Conservation (phyloP, 805 yeast species). For the Candida morakotiae region DNA sequence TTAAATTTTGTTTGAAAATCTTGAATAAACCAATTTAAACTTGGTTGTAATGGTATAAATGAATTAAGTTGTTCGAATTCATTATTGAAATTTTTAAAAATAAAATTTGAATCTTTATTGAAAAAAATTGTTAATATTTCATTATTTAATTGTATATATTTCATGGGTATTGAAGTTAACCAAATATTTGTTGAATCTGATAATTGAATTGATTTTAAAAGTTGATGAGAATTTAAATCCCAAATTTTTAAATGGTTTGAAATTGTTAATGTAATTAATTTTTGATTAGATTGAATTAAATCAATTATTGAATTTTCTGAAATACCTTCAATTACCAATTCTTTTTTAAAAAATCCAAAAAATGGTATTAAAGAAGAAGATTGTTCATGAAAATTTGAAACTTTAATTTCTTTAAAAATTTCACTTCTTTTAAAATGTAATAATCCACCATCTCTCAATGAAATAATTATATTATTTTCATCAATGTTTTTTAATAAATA, state of each 20-base stretch:
- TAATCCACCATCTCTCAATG: slow-evolving; percentile 76
- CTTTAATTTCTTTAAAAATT: slow-evolving; percentile 35
- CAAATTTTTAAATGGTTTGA: slow-evolving; percentile 56
- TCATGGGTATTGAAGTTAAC: slow-evolving; percentile 27
- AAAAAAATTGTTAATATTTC: slow-evolving; percentile 10
- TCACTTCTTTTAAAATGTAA: slow-evolving; percentile 44
- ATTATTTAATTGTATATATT: slow-evolving; percentile 21
- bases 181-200: slow-evolving; percentile 12
- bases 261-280: slow-evolving; percentile 50
- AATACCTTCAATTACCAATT: slow-evolving; percentile 28
- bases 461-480: slow-evolving; percentile 44
- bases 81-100: slow-evolving; percentile 22
- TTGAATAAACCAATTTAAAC: slow-evolving; percentile 40
- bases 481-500: slow-evolving; percentile 39
- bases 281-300: slow-evolving; percentile 20
- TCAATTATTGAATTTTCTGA: slow-evolving; percentile 43
- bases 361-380: slow-evolving; percentile 32
- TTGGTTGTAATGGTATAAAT: slow-evolving; percentile 17
- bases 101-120: slow-evolving; percentile 14
- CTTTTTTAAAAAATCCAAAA: slow-evolving; percentile 17
- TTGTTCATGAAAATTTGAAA: slow-evolving; percentile 50
- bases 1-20: slow-evolving; percentile 22
- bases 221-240: slow-evolving; percentile 42
- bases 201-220: slow-evolving; percentile 14
- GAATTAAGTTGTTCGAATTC: slow-evolving; percentile 1